Evolutionary conservation across 805 yeast species (phyloP).

Genomic region (Metschnikowia bowlesiae): DNA sequence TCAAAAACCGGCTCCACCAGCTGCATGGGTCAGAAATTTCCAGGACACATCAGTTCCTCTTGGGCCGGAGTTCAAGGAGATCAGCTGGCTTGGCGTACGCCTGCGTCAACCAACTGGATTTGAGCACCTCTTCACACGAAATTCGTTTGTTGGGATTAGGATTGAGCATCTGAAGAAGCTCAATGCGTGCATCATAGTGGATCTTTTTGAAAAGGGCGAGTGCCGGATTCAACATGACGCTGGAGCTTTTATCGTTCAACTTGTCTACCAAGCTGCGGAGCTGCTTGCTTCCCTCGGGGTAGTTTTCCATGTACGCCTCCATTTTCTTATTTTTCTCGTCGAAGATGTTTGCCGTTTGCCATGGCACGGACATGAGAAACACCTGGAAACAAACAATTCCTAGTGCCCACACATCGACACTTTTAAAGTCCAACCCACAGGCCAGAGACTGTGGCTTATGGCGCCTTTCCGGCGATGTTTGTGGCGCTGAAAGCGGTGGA

Average conservation of each 20-base stretch:
- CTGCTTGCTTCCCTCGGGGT: conserved; percentile 23
- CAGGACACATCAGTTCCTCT: conserved; percentile 1
- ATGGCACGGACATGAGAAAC: conserved; percentile 42
- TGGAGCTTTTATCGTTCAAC: conserved; percentile 21
- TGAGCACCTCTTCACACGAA: conserved; percentile 19
- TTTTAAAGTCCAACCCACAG: conserved; percentile 23
- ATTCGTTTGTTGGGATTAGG: conserved; percentile 27
- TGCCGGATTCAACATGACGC: conserved; percentile 26
- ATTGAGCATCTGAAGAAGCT: conserved; percentile 30
- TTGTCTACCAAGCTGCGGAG: conserved; percentile 22
- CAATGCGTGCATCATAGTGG: conserved; percentile 35
- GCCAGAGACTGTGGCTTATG: not conserved
- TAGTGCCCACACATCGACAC: conserved; percentile 49
- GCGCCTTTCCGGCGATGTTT: not conserved
- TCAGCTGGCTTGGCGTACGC: conserved; percentile 39
- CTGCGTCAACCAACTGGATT: conserved; percentile 35
- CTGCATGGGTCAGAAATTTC: too few relatives aligned
- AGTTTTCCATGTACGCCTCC: conserved; percentile 22
- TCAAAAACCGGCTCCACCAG: too few relatives aligned
- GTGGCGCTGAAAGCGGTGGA: not conserved
- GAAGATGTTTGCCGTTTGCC: conserved; percentile 37
- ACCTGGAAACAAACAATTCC: conserved; percentile 48
- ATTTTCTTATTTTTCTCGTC: conserved; percentile 20
- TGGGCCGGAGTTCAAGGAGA: conserved; percentile 18
- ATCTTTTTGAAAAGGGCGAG: conserved; percentile 30